These are phyloP conservation scores for Typha latifolia DNA, from an alignment of 176 grass and related monocot species.

Conservation along the genomic window DNA sequence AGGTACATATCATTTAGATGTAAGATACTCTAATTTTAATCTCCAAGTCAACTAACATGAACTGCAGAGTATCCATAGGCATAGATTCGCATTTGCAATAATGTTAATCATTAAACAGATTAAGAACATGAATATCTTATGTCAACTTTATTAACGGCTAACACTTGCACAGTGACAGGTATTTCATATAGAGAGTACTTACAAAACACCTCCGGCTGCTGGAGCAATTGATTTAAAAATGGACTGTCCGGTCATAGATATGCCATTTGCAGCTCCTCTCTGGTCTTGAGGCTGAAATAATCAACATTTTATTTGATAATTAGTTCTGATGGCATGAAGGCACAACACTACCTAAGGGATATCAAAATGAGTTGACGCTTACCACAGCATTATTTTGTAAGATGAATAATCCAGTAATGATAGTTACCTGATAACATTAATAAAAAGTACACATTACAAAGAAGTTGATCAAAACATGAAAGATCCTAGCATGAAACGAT, in stretches of 20 bases:
- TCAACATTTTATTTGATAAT: neutral
- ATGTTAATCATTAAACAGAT: too few species aligned
- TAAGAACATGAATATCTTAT: too few species aligned
- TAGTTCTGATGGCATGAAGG: neutral
- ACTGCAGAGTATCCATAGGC: too few species aligned
- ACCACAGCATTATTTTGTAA: constrained; percentile 77
- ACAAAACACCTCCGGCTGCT: constrained; percentile 50
- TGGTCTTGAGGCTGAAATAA: constrained; percentile 50
- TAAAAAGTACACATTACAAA: constrained; percentile 4
- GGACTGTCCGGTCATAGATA: constrained; percentile 48
- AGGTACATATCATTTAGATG: neutral
- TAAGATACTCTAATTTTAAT: too few species aligned
- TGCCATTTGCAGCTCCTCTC: constrained; percentile 65
- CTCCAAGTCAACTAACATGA: too few species aligned
- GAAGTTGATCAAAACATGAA: neutral
- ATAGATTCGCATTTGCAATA: too few species aligned
- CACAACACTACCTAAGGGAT: neutral
- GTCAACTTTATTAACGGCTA: too few species aligned
- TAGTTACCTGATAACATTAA: constrained; percentile 46
- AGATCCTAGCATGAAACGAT: neutral
- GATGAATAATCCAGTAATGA: constrained; percentile 51
- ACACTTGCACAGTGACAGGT: too few species aligned
- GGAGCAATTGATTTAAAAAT: constrained; percentile 69
- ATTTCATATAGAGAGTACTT: constrained; percentile 22
- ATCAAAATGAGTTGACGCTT: constrained; percentile 14